phyloP scores from a whole-genome alignment of 2,329 filamentous ascomycete species.

The Aspergillus melleus region DNA sequence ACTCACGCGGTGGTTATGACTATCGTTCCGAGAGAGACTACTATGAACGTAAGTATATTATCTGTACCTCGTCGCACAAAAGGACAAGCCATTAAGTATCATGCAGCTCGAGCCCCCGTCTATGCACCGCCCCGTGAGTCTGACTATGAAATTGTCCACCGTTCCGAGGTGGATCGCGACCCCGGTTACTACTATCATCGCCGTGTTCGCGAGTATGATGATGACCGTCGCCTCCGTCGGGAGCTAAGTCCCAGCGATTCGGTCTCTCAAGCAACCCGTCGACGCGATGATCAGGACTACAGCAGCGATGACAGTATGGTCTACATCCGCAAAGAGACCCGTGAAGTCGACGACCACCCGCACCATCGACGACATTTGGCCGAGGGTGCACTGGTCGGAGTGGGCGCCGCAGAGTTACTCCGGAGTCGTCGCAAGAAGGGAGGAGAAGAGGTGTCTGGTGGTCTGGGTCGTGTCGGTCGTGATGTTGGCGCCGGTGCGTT shows the following conservation, averaged over 20 bases:
- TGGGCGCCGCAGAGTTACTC: slow-evolving; percentile 61
- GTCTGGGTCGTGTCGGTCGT: slow-evolving; percentile 49
- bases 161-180: slow-evolving; percentile 56
- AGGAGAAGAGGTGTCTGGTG: slow-evolving; percentile 55
- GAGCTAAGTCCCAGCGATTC: slow-evolving; percentile 55
- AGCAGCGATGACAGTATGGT: slow-evolving; percentile 63
- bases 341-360: slow-evolving; percentile 46
- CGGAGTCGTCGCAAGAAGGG: slow-evolving; percentile 59
- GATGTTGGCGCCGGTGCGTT: slow-evolving; percentile 61
- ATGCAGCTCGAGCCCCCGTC: slow-evolving; percentile 51
- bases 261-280: slow-evolving; percentile 50
- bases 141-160: slow-evolving; percentile 61
- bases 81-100: slow-evolving; percentile 57
- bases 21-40: slow-evolving; percentile 47
- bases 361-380: slow-evolving; percentile 59
- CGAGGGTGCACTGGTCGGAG: slow-evolving; percentile 61
- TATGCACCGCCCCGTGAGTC: slow-evolving; percentile 53
- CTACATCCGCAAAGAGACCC: slow-evolving; percentile 55
- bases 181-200: slow-evolving; percentile 65
- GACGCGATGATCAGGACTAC: slow-evolving; percentile 46
- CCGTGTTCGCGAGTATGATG: slow-evolving; percentile 55
- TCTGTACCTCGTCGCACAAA: slow-evolving; percentile 53
- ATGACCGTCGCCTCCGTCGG: slow-evolving; percentile 46
- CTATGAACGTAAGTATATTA: slow-evolving; percentile 47
- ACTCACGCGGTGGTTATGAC: slow-evolving; percentile 44